Evolutionary conservation across 192 early-diverging fungal species (phyloP).

Genomic region (Linnemannia exigua): DNA sequence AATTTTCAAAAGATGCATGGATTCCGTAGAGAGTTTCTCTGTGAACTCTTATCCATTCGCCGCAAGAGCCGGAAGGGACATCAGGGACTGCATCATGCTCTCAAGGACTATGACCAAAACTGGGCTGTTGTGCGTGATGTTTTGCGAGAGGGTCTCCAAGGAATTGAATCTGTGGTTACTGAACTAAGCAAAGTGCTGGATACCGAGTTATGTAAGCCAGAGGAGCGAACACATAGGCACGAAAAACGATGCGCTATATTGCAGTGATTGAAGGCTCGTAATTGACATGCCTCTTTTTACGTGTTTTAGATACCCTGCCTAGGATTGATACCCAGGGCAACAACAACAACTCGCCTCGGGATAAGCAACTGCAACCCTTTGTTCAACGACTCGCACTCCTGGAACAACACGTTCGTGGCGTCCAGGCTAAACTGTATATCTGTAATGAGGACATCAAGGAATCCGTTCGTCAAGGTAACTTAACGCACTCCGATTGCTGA

Average conservation of each 20-base stretch:
- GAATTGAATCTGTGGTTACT: conserved; percentile 55
- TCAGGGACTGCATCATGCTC: conserved; percentile 49
- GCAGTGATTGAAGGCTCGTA: neutral
- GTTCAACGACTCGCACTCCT: conserved; percentile 60
- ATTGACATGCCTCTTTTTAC: conserved; percentile 3
- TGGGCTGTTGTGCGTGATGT: conserved; percentile 56
- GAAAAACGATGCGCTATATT: too few species aligned
- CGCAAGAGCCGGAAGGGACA: conserved; percentile 66
- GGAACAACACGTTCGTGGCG: conserved; percentile 67
- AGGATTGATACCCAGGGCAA: conserved; percentile 42
- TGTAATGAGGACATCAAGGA: conserved; percentile 67
- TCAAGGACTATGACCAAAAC: conserved; percentile 61
- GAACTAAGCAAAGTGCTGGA: conserved; percentile 58
- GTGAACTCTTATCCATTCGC: conserved; percentile 64
- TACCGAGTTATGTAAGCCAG: conserved; percentile 62
- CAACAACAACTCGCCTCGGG: conserved; percentile 32
- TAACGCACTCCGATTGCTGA: too few species aligned
- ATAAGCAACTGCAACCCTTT: conserved; percentile 57
- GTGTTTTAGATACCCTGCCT: conserved; percentile 55
- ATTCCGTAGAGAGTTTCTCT: conserved; percentile 69
- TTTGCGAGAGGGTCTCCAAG: conserved; percentile 46
- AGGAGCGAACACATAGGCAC: neutral
- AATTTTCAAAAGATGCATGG: conserved; percentile 65
- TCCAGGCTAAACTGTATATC: conserved; percentile 70
- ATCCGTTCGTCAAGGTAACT: conserved; percentile 43